Conservation (phyloP, 768 basidiomycete genomes). For the Lactarius pseudohatsudake region DNA sequence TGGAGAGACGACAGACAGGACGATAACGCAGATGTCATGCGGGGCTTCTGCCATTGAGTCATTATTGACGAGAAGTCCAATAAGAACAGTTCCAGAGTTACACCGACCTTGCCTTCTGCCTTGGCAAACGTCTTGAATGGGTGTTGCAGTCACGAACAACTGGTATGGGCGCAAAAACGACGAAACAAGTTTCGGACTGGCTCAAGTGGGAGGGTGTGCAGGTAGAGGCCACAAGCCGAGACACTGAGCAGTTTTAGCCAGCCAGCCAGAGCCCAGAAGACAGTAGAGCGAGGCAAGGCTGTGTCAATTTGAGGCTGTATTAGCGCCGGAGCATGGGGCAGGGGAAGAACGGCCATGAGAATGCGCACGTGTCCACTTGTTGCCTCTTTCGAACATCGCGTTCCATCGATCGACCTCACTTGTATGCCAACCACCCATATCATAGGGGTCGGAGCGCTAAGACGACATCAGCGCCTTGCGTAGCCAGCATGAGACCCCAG, state of each 20-base stretch:
- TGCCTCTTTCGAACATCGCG: background rate
- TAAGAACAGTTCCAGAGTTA: background rate
- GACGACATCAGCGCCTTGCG: background rate
- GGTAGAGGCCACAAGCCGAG: background rate
- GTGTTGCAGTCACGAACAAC: background rate
- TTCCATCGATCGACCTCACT: slow-evolving; percentile 9
- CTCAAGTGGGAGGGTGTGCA: background rate
- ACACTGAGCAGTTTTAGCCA: background rate
- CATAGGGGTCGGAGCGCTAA: background rate
- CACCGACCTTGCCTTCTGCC: background rate
- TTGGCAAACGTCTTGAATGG: background rate
- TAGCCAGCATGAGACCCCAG: background rate
- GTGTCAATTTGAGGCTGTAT: background rate
- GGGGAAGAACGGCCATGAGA: background rate
- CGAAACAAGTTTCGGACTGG: background rate
- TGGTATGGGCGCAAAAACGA: background rate
- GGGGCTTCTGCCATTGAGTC: slow-evolving; percentile 20
- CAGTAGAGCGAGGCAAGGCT: background rate
- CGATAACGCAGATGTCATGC: slow-evolving; percentile 1
- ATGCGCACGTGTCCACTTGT: background rate
- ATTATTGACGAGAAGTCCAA: background rate
- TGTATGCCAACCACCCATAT: background rate
- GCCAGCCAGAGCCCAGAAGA: background rate
- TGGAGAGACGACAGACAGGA: background rate
- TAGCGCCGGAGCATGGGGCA: background rate